phyloP scores from a whole-genome alignment of 2,329 filamentous ascomycete species.

The Plenodomus tracheiphilus region DNA sequence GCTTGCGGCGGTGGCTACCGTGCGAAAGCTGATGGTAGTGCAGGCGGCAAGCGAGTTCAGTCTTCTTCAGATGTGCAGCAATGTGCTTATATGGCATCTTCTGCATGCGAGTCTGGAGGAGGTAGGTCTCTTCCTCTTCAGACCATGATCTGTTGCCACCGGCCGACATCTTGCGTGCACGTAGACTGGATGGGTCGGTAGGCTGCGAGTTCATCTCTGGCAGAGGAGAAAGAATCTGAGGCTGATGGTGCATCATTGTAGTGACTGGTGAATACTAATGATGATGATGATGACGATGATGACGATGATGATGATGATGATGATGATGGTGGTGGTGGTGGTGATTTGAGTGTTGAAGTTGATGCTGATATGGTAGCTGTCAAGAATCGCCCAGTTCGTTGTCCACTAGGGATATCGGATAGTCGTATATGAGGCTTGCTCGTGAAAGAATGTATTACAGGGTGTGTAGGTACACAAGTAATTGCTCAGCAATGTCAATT shows the following conservation, averaged over 20 bases:
- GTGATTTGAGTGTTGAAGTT: slow-evolving; percentile 4
- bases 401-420: slow-evolving; percentile 42
- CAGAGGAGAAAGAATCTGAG: slow-evolving; percentile 44
- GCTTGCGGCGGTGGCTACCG: slow-evolving; percentile 78
- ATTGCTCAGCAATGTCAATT: slow-evolving; percentile 50
- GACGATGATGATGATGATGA: too few species aligned
- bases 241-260: slow-evolving; percentile 45
- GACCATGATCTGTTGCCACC: slow-evolving; percentile 82
- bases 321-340: too few species aligned
- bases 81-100: slow-evolving; percentile 94
- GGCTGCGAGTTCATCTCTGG: slow-evolving; percentile 41
- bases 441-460: slow-evolving; percentile 45
- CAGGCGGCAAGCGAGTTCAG: slow-evolving; percentile 81
- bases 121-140: slow-evolving; percentile 84
- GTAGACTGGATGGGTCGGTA: slow-evolving; percentile 54
- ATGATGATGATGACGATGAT: too few species aligned
- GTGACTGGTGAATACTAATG: slow-evolving; percentile 5
- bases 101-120: slow-evolving; percentile 79
- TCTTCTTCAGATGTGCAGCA: slow-evolving; percentile 82
- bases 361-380: slow-evolving; percentile 44
- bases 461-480: slow-evolving; percentile 33
- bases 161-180: slow-evolving; percentile 70
- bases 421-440: slow-evolving; percentile 52
- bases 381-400: slow-evolving; percentile 26
- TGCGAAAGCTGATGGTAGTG: slow-evolving; percentile 87